phyloP scores from a whole-genome alignment of 345 rosid genomes.

The Brassica juncea region DNA sequence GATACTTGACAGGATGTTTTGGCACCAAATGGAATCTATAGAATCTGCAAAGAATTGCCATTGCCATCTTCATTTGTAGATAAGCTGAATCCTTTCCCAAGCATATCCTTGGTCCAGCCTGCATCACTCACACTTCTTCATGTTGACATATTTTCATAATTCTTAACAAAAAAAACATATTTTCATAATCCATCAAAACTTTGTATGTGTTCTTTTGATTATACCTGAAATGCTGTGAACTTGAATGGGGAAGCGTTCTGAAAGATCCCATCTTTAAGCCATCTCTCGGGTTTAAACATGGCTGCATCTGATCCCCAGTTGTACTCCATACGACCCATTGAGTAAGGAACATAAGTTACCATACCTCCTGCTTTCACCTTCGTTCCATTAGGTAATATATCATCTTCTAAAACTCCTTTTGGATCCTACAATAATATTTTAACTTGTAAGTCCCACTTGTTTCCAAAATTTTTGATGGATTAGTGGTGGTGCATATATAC shows the following conservation, averaged over 20 bases:
- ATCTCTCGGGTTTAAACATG: constrained; percentile 80
- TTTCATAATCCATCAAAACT: neutral
- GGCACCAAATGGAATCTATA: constrained; percentile 71
- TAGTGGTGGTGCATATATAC: constrained; percentile 45
- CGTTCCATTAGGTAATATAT: constrained; percentile 87
- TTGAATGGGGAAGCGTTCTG: constrained; percentile 91
- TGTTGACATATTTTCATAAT: neutral
- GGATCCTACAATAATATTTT: constrained; percentile 65
- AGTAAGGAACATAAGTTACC: constrained; percentile 98
- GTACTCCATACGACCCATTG: constrained; percentile 95
- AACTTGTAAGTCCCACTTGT: neutral
- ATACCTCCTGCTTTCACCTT: constrained; percentile 92
- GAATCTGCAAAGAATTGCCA: constrained; percentile 79
- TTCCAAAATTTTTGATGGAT: neutral
- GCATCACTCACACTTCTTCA: constrained; percentile 16
- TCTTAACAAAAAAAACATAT: no score
- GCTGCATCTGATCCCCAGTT: constrained; percentile 95
- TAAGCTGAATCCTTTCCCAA: constrained; percentile 97
- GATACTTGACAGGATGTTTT: constrained; percentile 76
- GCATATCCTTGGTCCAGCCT: constrained; percentile 97
- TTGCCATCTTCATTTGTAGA: constrained; percentile 93
- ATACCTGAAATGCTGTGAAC: constrained; percentile 94
- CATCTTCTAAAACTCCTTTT: constrained; percentile 77
- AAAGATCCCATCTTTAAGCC: constrained; percentile 88
- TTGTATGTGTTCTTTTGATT: neutral